phyloP scores from a whole-genome alignment of 2,329 filamentous ascomycete genomes.

The Ophiostoma quercus region DNA sequence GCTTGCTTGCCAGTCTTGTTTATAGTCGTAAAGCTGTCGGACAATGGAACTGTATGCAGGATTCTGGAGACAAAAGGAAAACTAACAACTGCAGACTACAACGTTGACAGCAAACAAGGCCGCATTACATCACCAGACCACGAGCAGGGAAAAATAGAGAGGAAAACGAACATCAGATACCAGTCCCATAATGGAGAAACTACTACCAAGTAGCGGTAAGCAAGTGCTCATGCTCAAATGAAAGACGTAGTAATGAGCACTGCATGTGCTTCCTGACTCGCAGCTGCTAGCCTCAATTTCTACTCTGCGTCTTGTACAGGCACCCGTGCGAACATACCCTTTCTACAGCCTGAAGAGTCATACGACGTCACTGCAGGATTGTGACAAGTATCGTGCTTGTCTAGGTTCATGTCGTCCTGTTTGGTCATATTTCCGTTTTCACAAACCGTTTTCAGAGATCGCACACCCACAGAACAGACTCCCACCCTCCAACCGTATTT shows the following conservation, averaged over 20 bases:
- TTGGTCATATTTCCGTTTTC: background rate
- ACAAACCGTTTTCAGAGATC: background rate
- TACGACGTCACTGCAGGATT: background rate
- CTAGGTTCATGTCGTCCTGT: background rate
- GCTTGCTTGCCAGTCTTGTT: background rate
- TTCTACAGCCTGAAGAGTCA: background rate
- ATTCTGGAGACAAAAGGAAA: slow-evolving; percentile 10
- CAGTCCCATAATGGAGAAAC: background rate
- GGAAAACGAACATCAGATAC: background rate
- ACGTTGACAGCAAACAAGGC: slow-evolving; percentile 7
- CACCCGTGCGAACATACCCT: background rate
- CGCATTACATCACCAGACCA: slow-evolving; percentile 9
- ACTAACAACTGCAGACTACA: slow-evolving; percentile 1
- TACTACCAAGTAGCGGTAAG: background rate
- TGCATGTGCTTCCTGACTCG: background rate
- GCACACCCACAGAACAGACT: background rate
- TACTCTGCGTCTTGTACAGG: background rate
- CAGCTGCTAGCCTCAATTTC: background rate
- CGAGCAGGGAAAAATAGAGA: background rate
- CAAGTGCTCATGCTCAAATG: background rate
- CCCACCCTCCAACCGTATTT: background rate
- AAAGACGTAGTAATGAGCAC: background rate
- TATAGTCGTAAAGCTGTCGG: background rate
- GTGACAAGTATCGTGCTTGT: background rate
- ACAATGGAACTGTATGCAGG: slow-evolving; percentile 6